These are phyloP conservation scores for Rhodomyrtus psidioides DNA, from an alignment of 441 rosid species.

Conservation along the genomic window DNA sequence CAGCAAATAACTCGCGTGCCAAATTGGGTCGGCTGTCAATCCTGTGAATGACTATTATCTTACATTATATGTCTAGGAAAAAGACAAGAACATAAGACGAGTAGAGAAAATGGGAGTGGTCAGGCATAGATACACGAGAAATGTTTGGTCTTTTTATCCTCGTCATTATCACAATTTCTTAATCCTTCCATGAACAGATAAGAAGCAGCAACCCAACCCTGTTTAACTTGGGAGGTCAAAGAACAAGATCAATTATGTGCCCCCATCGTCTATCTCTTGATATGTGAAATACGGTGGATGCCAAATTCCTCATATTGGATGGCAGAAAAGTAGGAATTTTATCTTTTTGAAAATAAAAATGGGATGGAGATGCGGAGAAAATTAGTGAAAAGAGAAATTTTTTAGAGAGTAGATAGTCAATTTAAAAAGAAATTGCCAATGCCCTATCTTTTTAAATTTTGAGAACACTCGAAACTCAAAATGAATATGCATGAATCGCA, in stretches of 20 bases:
- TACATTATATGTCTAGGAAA: neutral
- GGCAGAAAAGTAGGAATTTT: too few species aligned
- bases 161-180: too few species aligned
- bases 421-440: too few species aligned
- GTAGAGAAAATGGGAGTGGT: neutral
- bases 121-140: neutral
- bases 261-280: rapidly evolving
- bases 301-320: neutral
- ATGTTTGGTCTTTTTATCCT: neutral
- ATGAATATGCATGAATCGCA: neutral
- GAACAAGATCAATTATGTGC: neutral
- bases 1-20: neutral
- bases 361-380: too few species aligned
- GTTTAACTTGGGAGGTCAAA: neutral
- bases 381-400: neutral
- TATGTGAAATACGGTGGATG: neutral
- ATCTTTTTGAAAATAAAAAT: too few species aligned
- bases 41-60: neutral
- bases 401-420: too few species aligned
- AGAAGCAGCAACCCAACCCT: neutral
- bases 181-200: neutral
- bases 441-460: too few species aligned
- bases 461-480: neutral
- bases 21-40: neutral
- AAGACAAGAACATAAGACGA: neutral